Evolutionary conservation across 768 basidiomycete species (phyloP).

Genomic region (Rickenella mellea): DNA sequence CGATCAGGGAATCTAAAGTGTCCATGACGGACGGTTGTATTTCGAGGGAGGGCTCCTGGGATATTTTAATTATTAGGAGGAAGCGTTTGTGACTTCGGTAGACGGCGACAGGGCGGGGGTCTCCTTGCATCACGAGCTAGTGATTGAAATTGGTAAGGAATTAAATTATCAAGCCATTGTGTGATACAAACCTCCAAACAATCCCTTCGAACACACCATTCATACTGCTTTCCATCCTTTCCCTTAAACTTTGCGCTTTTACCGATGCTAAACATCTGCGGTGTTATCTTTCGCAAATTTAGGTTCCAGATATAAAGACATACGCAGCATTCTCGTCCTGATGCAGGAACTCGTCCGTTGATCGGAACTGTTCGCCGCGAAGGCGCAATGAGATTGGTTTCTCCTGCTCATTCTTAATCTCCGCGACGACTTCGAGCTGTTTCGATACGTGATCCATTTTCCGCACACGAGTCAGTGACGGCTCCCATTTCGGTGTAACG

Average conservation of each 20-base stretch:
- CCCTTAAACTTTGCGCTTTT: constrained; percentile 16
- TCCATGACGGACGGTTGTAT: constrained; percentile 21
- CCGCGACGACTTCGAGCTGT: constrained; percentile 21
- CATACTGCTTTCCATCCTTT: constrained; percentile 19
- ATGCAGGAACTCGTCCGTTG: constrained; percentile 22
- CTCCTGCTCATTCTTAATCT: constrained; percentile 19
- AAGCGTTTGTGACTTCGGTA: constrained; percentile 25
- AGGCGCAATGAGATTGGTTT: constrained; percentile 21
- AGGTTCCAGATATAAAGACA: background rate
- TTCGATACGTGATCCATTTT: constrained; percentile 21
- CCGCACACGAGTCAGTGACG: constrained; percentile 22
- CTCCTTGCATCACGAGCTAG: constrained; percentile 4
- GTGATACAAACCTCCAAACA: constrained; percentile 3
- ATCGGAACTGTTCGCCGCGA: constrained; percentile 16
- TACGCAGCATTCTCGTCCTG: constrained; percentile 6
- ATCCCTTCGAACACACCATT: constrained; percentile 13
- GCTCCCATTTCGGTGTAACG: constrained; percentile 28
- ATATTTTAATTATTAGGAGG: constrained; percentile 23
- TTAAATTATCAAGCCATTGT: background rate
- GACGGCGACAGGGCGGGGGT: constrained; percentile 20
- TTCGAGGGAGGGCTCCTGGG: constrained; percentile 26
- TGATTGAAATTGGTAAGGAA: too few relatives aligned
- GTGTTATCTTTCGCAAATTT: background rate
- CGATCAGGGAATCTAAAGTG: constrained; percentile 25
- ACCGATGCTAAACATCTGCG: background rate